These are phyloP conservation scores for Aphanomyces cochlioides DNA, from an alignment of 352 stramenopile genomes.

Conservation along the genomic window DNA sequence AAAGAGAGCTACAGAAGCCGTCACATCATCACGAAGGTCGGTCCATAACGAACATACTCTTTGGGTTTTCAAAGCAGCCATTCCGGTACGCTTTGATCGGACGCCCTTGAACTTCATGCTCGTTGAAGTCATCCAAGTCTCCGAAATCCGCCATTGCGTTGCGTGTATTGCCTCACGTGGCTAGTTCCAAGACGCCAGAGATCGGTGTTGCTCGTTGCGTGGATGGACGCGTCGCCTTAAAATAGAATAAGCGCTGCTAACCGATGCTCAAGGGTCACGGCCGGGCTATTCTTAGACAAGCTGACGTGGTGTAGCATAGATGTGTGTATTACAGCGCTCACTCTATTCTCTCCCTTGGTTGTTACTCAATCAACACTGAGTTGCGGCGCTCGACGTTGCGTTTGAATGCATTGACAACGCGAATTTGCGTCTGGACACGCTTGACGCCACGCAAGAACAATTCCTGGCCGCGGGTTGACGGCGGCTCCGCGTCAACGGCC, in stretches of 20 bases:
- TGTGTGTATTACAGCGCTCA: too few relatives aligned
- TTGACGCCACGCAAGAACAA: constrained; percentile 54
- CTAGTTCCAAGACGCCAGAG: neutral
- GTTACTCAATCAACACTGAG: neutral
- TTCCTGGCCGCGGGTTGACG: constrained; percentile 43
- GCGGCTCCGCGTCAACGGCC: constrained; percentile 45
- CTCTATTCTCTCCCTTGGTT: too few relatives aligned
- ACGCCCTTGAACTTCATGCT: constrained; percentile 71
- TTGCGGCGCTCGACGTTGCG: constrained; percentile 6
- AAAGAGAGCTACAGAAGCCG: constrained; percentile 46
- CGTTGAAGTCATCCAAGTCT: constrained; percentile 76
- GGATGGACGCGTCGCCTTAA: neutral
- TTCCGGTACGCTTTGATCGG: constrained; percentile 79
- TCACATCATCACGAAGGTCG: neutral
- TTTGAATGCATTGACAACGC: constrained; percentile 64
- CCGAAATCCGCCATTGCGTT: constrained; percentile 61
- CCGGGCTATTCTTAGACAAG: too few relatives aligned
- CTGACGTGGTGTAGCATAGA: too few relatives aligned
- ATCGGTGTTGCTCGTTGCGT: neutral
- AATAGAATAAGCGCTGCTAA: too few relatives aligned
- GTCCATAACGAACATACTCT: constrained; percentile 37
- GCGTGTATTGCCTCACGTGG: neutral
- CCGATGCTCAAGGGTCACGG: too few relatives aligned
- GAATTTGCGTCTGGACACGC: constrained; percentile 54
- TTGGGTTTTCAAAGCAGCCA: constrained; percentile 70